phyloP scores from a whole-genome alignment of 495 filamentous ascomycete genomes.

The Penicilliopsis zonata region DNA sequence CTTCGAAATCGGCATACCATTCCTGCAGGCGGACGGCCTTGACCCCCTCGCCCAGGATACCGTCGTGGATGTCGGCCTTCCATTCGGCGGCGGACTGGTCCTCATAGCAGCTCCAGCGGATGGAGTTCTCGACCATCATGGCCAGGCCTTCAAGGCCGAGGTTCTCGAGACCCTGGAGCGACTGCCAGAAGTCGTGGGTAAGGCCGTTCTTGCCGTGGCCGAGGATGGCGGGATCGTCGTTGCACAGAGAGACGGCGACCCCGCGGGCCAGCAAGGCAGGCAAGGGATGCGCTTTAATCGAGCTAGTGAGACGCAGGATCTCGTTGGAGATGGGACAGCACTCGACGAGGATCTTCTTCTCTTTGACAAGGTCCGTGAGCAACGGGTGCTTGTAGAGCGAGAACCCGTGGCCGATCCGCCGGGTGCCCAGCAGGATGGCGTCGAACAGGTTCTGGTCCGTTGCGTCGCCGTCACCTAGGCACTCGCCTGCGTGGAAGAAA shows the following conservation, averaged over 20 bases:
- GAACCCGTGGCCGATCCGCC: slow-evolving; percentile 81
- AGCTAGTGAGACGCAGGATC: slow-evolving; percentile 62
- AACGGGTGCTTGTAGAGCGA: slow-evolving; percentile 86
- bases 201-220: slow-evolving; percentile 66
- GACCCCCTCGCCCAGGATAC: slow-evolving; percentile 57
- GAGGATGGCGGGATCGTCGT: slow-evolving; percentile 76
- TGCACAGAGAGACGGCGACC: slow-evolving; percentile 58
- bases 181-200: slow-evolving; percentile 89
- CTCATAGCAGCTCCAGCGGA: slow-evolving; percentile 80
- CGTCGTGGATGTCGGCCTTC: slow-evolving; percentile 57
- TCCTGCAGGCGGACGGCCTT: slow-evolving; percentile 62
- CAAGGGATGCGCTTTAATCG: slow-evolving; percentile 67
- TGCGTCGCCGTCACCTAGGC: slow-evolving; percentile 60
- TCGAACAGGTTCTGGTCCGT: slow-evolving; percentile 85
- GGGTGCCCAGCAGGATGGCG: slow-evolving; percentile 73
- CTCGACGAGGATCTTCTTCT: slow-evolving; percentile 79
- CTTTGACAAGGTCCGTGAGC: slow-evolving; percentile 74
- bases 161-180: slow-evolving; percentile 74
- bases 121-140: slow-evolving; percentile 81
- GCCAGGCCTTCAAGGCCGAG: slow-evolving; percentile 55
- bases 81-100: slow-evolving; percentile 61
- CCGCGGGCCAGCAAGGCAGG: slow-evolving; percentile 77
- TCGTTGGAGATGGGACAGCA: slow-evolving; percentile 81
- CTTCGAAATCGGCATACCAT: slow-evolving; percentile 74
- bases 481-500: slow-evolving; percentile 90